Evolutionary conservation across 805 yeast genomes (phyloP), one percentile per base, ranked within the genome.

Genomic region (Sugiyamaella chiloensis): DNA sequence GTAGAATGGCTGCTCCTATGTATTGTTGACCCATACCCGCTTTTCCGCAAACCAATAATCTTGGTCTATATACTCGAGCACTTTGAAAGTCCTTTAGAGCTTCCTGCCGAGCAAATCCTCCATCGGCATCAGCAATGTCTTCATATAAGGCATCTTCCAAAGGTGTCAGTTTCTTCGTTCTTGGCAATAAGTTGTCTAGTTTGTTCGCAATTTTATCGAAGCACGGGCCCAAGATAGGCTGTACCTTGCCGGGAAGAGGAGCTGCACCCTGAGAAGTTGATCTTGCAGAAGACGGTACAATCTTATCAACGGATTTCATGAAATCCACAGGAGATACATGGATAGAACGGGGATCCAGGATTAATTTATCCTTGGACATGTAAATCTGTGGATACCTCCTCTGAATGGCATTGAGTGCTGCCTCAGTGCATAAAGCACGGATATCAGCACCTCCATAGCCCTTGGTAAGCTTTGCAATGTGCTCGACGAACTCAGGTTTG

Each of bases 371-470:
- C 45, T 76, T 73, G 7, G 90, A 76, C 53, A 75, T 69, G 65
- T 93, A 93, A 39, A 93, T 91, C 65, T 93, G 98, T 0, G 99
- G 99, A 57, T 84, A 91, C 40, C 83, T 79, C 54, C 98, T 72
- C 66, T 91, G 97, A 34, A 93, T 91, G 59, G 96, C 83, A 59
- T 85, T 83, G 52, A 93, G 72, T 0, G 98, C 98, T 24, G 97
- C 90, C 63, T 93, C 99, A 0, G 98, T 91, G 64, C 98, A 89
- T 24, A 93, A 70, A 0, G 98, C 96, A 47, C 96, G 72, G 53
- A 93, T 70, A 65, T 93, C 99, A 2, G 99, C 98, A 70, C 99
- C 99, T 40, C 99, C 99, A 61, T 87, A 93, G 0, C 99, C 99
- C 63, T 90, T 91, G 0, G 99, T 91, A 48, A 87, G 67, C 17